Evolutionary conservation across 805 yeast genomes (phyloP).

Genomic region (Candida alai): DNA sequence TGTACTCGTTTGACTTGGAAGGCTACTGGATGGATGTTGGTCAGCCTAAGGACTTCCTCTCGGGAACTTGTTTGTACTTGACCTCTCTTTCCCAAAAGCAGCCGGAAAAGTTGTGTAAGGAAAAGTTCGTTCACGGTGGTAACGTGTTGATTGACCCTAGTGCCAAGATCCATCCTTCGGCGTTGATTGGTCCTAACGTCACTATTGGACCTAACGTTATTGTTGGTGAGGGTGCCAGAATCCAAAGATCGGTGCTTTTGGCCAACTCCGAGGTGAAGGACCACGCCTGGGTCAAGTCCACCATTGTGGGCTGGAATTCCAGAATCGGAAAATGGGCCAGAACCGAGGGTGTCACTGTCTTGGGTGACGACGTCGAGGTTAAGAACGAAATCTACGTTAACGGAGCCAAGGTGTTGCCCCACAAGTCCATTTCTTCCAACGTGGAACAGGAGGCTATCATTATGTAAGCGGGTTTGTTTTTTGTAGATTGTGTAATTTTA

Average conservation of each 20-base stretch:
- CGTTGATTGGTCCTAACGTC: constrained; percentile 98
- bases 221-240: constrained; percentile 98
- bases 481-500: constrained; percentile 3
- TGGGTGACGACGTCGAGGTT: constrained; percentile 98
- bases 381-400: constrained; percentile 98
- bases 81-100: constrained; percentile 78
- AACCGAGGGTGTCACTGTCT: constrained; percentile 93
- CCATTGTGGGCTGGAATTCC: constrained; percentile 99
- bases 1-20: constrained; percentile 95
- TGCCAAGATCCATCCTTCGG: constrained; percentile 87
- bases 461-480: constrained; percentile 55
- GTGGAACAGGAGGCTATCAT: constrained; percentile 98
- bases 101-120: constrained; percentile 65
- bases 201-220: constrained; percentile 95
- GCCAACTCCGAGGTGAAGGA: constrained; percentile 89
- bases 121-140: constrained; percentile 78
- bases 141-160: constrained; percentile 93
- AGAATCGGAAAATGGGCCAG: constrained; percentile 99
- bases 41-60: constrained; percentile 98
- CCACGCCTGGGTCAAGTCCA: constrained; percentile 96
- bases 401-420: constrained; percentile 99
- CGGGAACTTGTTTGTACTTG: constrained; percentile 92
- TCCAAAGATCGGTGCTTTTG: constrained; percentile 90
- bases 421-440: constrained; percentile 92
- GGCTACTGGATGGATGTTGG: constrained; percentile 99